phyloP scores from a whole-genome alignment of 768 basidiomycete genomes.

The Leccinum rimulosum region DNA sequence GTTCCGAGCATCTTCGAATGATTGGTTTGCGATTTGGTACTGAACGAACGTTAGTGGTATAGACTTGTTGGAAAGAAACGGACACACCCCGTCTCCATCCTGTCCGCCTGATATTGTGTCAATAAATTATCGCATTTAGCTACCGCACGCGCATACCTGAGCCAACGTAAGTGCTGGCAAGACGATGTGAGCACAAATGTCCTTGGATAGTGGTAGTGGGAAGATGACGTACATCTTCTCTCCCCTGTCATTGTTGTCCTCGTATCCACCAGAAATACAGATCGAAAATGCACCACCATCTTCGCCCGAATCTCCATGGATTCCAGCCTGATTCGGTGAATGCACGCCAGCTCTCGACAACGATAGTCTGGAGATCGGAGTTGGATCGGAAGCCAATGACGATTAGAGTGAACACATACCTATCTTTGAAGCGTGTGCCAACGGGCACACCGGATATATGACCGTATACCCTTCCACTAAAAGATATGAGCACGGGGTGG shows the following conservation, averaged over 20 bases:
- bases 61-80: not conserved
- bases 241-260: conserved; percentile 40
- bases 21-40: conserved; percentile 25
- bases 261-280: conserved; percentile 41
- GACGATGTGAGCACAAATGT: conserved; percentile 1
- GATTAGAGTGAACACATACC: conserved; percentile 3
- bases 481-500: not conserved
- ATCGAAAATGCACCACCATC: conserved; percentile 39
- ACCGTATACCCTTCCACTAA: conserved; percentile 25
- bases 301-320: conserved; percentile 32
- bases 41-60: conserved; percentile 6
- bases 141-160: conserved; percentile 16
- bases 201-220: not conserved
- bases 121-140: not conserved
- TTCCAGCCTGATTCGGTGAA: conserved; percentile 35
- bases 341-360: conserved; percentile 34
- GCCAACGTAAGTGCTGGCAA: conserved; percentile 35
- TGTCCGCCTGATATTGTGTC: conserved; percentile 22
- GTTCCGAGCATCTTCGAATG: conserved; percentile 22
- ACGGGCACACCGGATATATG: conserved; percentile 28
- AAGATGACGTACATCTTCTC: conserved; percentile 34
- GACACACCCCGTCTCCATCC: conserved; percentile 14
- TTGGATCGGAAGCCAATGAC: not conserved
- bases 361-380: conserved; percentile 1
- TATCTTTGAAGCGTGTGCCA: conserved; percentile 20